Base-by-base conservation (phyloP, 2,329 filamentous ascomycete genomes). In the Tolypocladium guangdongense region DNA sequence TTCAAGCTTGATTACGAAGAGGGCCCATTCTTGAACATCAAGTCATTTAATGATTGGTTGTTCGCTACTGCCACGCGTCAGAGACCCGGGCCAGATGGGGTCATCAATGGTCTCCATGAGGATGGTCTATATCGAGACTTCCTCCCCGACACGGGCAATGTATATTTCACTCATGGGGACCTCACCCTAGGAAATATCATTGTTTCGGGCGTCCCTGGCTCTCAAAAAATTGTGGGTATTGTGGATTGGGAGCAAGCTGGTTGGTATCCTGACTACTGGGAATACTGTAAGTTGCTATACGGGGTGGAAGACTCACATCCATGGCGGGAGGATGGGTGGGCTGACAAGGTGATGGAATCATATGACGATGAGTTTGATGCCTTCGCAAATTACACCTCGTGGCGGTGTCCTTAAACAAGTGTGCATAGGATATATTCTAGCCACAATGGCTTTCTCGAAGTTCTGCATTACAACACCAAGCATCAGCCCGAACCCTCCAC, bases 241-340 rank as follows among this genome's bases (percentile, higher is more conserved):
- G 10, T 39, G 5, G 38, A 39, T 14, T 39, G 38, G 38, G 38
- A 22, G 3, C 38, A 39, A 4, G 8, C 64, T 11, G 64, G 64
- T 3, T 66, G 63, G 57, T 66, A 64, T 50, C 63, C 64, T 0
- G 61, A 61, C 32, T 65, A 66, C 50, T 67, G 64, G 63, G 63
- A 66, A 33, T 63, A 62, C 48, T 62, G 60, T 11, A 66, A 64
- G 54, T 49, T 62, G 36, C 37, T 60, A 3, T 61, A 52, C 45
- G 59, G 52, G 32, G 54, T 59, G 49, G 49, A 55, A 4, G 37
- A 49, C 12, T 14, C 39, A 11, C 57, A 62, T 47, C 56, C 60
- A 30, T 61, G 58, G 58, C 56, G 55, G 18, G 39, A 14, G 16
- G 55, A 50, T 32, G 58, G 58, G 20, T 63, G 60, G 59, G 46